Percentiles rank a stretch among this genome's conserved stretches.
These are phyloP conservation scores for Ganoderma meredithae DNA, from an alignment of 1,284 basidiomycete genomes.

Conservation along the genomic window DNA sequence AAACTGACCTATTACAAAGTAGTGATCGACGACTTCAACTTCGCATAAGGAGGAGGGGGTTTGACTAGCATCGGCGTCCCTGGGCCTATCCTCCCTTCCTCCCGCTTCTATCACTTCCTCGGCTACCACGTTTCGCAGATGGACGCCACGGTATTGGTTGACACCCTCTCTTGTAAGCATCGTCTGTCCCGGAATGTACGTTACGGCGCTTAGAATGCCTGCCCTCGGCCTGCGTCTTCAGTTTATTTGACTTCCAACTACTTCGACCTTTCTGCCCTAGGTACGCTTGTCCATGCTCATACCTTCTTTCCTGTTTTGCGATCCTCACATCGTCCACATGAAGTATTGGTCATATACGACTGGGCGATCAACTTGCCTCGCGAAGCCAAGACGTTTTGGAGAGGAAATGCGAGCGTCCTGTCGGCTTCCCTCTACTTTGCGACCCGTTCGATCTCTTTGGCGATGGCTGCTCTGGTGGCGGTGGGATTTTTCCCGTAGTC, in stretches of 20 bases:
- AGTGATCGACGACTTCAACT: too few relatives aligned
- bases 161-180: neutral
- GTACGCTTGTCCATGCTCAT: neutral
- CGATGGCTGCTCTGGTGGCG: neutral
- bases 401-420: neutral
- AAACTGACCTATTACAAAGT: neutral
- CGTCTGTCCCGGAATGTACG: neutral
- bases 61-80: too few relatives aligned
- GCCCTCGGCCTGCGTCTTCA: neutral
- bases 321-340: neutral
- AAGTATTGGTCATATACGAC: neutral
- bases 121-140: neutral
- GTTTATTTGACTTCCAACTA: neutral
- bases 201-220: neutral
- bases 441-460: neutral
- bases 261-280: neutral
- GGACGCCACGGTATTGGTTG: neutral
- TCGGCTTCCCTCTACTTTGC: neutral
- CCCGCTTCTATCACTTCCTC: neutral
- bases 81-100: neutral
- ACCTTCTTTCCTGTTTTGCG: neutral
- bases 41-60: neutral
- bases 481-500: neutral
- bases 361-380: neutral
- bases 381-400: neutral